Base-by-base conservation (phyloP, 1,139 yeast genomes). In the Suhomyces anneliseae region DNA sequence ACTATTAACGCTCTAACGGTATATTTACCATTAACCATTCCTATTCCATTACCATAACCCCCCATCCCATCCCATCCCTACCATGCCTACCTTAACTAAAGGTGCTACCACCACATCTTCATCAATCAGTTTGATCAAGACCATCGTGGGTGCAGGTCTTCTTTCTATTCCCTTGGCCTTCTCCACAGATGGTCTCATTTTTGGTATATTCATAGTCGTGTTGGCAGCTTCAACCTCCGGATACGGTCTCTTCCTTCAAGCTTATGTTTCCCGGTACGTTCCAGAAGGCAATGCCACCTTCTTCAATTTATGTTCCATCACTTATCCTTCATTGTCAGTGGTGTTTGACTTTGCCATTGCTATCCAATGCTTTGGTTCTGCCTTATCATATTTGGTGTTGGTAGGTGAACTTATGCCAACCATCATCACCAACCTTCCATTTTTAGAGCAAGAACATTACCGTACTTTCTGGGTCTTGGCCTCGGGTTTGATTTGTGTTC, bases 111-210 rank as follows among this genome's bases (percentile, higher is more conserved):
- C 55, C 27, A 55, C 69, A 6, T 82, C 87, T 2, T 82, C 87
- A 1, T 64, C 77, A 27, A 66, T 85, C 38, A 84, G 84, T 56
- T 70, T 87, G 46, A 73, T 83, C 47, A 87, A 87, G 62, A 87
- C 93, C 7, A 85, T 87, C 47, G 76, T 85, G 14, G 96, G 98
- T 4, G 97, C 99, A 0, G 99, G 99, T 0, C 79, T 93, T 55
- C 78, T 93, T 47, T 96, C 97, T 12, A 85, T 95, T 74, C 98
- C 99, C 1, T 85, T 80, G 59, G 96, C 97, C 0, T 86, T 88
- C 64, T 76, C 83, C 46, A 82, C 92, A n/a, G 95, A 92, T 62
- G 97, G 97, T 2, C 65, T 90, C 3, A 55, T 85, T 1, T 68
- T 85, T 33, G 99, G 98, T 0, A 61, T 81, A 0, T 47, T 79